A percentile compares a stretch with the other conserved stretches of the same genome.
Conservation (phyloP, 2,329 filamentous ascomycete species). For the Cladosporium sphaerospermum region DNA sequence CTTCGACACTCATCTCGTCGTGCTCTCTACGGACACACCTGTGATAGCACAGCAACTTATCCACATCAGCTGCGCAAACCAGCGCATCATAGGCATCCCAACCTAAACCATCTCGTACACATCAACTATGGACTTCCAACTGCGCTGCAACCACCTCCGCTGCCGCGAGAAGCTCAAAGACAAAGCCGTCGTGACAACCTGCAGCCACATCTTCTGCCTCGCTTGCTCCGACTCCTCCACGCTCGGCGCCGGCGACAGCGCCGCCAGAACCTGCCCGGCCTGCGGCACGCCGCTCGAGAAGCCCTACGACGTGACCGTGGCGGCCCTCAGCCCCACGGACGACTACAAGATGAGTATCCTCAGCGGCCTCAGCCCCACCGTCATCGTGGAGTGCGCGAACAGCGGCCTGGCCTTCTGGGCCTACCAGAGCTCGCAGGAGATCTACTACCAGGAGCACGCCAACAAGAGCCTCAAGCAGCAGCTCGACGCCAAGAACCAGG, state of each 20-base stretch:
- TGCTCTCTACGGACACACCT: too few relatives aligned
- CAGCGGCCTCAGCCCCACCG: conserved; percentile 71
- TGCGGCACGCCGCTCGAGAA: conserved; percentile 63
- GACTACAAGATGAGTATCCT: conserved; percentile 86
- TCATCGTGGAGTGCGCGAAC: conserved; percentile 81
- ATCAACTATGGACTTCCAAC: conserved; percentile 59
- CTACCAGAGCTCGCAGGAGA: conserved; percentile 79
- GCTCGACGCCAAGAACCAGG: conserved; percentile 57
- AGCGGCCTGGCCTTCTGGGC: conserved; percentile 77
- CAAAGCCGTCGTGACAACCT: conserved; percentile 78
- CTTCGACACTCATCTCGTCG: too few relatives aligned
- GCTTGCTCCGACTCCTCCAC: conserved; percentile 63
- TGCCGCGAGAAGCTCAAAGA: conserved; percentile 65
- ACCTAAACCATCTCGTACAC: too few relatives aligned
- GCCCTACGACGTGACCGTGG: conserved; percentile 67
- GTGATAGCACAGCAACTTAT: too few relatives aligned
- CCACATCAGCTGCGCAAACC: too few relatives aligned
- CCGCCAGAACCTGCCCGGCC: conserved; percentile 63
- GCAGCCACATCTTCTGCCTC: conserved; percentile 84
- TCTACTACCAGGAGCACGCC: conserved; percentile 54
- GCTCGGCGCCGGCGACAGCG: conserved; percentile 49
- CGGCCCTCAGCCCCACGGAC: conserved; percentile 70
- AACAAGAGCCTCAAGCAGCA: conserved; percentile 54
- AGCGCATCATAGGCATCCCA: too few relatives aligned
- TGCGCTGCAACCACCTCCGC: conserved; percentile 74